Base-by-base conservation (phyloP, 306 rosid genomes). In the Lathyrus sativus region DNA sequence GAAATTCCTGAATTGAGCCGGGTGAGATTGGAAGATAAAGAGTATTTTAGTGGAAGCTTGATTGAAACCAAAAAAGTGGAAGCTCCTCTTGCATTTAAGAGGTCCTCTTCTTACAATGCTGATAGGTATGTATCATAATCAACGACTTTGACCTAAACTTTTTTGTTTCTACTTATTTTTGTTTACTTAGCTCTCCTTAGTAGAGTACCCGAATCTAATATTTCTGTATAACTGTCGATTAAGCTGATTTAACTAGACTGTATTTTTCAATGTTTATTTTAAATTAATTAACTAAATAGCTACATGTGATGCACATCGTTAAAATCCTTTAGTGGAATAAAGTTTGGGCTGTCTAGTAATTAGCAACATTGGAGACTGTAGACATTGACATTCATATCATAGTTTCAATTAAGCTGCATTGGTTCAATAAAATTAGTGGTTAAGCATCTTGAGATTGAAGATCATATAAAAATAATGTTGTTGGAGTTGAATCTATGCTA, bases 41-140 rank as follows among this genome's bases (percentile, higher is more conserved):
- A 90, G 73, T 88, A 90, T 74, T 93, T 93, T 55, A 93, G 99
- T 78, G 99, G 90, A 24, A 93, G 97, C 79, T 73, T 93, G 68
- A 85, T 93, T 29, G 97, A 90, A 76, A 86, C 95, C 2, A 84
- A 83, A 54, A 80, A 77, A 33, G 58, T 59, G 6, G 86, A 72
- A 50, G 6, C 24, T 78, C 88, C 93, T 78, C 87, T 91, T 48
- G 19, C 81, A 10, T 68, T 93, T 51, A 89, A 93, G 77, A 85
- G 96, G 65, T 93, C 97, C 0, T 88, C 96, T 42, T 93, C 98
- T 48, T 90, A 84, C 87, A 85, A 90, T 76, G 95, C 99, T 26
- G 97, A 93, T 50, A 71, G 96, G 99, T 86, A 79, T 41, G 67
- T 22, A 82, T 49, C 38, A 62, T 12, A 8, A 7, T 11, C 7